phyloP scores from a whole-genome alignment of 495 filamentous ascomycete species.

The Hypoxylon intermedium region DNA sequence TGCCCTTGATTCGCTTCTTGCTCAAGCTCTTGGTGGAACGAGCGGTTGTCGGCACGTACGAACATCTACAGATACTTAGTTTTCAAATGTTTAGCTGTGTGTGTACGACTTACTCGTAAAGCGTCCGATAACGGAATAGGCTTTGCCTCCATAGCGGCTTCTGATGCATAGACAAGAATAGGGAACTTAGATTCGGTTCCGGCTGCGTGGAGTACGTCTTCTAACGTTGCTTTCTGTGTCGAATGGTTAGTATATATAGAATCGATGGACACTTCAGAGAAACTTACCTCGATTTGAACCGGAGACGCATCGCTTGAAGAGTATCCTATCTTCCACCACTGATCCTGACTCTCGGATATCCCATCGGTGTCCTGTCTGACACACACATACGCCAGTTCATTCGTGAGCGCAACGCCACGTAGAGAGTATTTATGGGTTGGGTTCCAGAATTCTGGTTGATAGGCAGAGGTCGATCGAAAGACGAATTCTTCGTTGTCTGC shows the following conservation, averaged over 20 bases:
- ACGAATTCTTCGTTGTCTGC: slow-evolving; percentile 35
- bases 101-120: slow-evolving; percentile 45
- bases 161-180: slow-evolving; percentile 53
- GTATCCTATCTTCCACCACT: slow-evolving; percentile 55
- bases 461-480: slow-evolving; percentile 35
- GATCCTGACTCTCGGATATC: slow-evolving; percentile 32
- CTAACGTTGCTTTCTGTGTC: slow-evolving; percentile 38
- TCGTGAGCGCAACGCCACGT: slow-evolving; percentile 48
- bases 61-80: slow-evolving; percentile 42
- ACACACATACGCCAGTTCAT: slow-evolving; percentile 49
- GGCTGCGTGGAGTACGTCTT: slow-evolving; percentile 45
- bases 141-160: slow-evolving; percentile 46
- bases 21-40: slow-evolving; percentile 52
- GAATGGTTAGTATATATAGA: slow-evolving; percentile 18
- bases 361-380: slow-evolving; percentile 37
- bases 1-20: slow-evolving; percentile 31
- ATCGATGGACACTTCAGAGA: neutral
- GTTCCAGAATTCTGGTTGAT: slow-evolving; percentile 45
- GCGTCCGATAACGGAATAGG: slow-evolving; percentile 47
- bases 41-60: slow-evolving; percentile 52
- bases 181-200: slow-evolving; percentile 43
- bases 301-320: slow-evolving; percentile 35
- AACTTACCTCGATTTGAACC: slow-evolving; percentile 47
- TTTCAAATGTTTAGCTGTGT: neutral
- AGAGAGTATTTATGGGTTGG: slow-evolving; percentile 49